Evolutionary conservation across 2,329 filamentous ascomycete genomes (phyloP), one percentile per base, ranked within the genome.

Genomic region (Lachnellula cervina): DNA sequence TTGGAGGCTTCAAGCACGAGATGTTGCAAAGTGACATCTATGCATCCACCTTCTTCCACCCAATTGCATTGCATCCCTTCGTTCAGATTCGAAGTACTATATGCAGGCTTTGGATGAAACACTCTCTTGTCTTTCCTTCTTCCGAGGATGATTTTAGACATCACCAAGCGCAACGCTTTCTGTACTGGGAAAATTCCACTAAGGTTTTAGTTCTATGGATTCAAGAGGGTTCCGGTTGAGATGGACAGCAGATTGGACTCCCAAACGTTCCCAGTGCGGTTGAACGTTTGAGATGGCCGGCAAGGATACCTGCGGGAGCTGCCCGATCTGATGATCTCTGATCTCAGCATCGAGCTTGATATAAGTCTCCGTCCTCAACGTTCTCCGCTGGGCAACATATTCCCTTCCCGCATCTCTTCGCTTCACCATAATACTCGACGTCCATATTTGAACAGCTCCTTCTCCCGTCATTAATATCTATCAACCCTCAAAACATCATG

Each of bases 401-500:
- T 40, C 37, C 0, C 14, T 17, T 40, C 37, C 16, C 14, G 16
- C 37, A 17, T 40, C 16, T 42, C 34, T 21, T 35, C 5, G 17
- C 37, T 55, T 53, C 35, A 53, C 46, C 9, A 50, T 40, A 44
- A 43, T 43, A 40, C 53, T 56, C 43, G 53, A 55, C 51, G 37
- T 55, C 50, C 28, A 40, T 46, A 21, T 49, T 11, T 11, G 17
- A 17, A 21, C 7, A 35, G n/a, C 37, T 34, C 9, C 21, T 40
- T 51, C 17, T 45, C 17, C 3, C 34, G 14, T 14, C n/a, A 25
- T 38, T 16, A 5, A 19, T 17, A 44, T 28, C 16, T 21, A 32
- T 11, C 28, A 2, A 8, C 28, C 28, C 28, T 23, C 35, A 28
- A 52, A 42, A 40, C 54, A 63, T 56, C 25, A 63, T 63, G 61